phyloP scores from a whole-genome alignment of 1,284 basidiomycete species.

The Trametes versicolor region DNA sequence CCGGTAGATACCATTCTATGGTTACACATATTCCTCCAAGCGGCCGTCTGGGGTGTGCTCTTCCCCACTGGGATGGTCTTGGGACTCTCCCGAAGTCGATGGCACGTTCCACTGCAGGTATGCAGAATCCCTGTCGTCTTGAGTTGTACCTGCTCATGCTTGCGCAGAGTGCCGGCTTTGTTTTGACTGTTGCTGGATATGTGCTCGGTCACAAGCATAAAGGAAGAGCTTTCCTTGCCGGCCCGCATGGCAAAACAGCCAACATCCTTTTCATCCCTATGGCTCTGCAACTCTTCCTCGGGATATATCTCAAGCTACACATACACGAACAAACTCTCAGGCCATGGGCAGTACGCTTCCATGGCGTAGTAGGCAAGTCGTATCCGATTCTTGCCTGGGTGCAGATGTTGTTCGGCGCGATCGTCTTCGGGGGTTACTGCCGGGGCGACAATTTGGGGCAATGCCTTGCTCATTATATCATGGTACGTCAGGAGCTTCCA shows the following conservation, averaged over 20 bases:
- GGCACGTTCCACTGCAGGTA: slow-evolving; percentile 89
- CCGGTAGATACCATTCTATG: slow-evolving; percentile 82
- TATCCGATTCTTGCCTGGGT: slow-evolving; percentile 93
- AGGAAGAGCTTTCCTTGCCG: slow-evolving; percentile 76
- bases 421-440: slow-evolving; percentile 76
- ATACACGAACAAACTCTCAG: slow-evolving; percentile 84
- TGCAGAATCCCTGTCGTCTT: slow-evolving; percentile 27
- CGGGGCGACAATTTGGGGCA: slow-evolving; percentile 77
- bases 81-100: slow-evolving; percentile 80
- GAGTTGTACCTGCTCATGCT: slow-evolving; percentile 5
- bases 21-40: slow-evolving; percentile 84
- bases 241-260: slow-evolving; percentile 78
- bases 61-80: slow-evolving; percentile 92
- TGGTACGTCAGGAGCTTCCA: slow-evolving; percentile 55
- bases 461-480: slow-evolving; percentile 92
- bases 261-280: slow-evolving; percentile 77
- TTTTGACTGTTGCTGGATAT: slow-evolving; percentile 76
- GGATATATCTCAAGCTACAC: slow-evolving; percentile 94
- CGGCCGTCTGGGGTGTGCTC: slow-evolving; percentile 80
- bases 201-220: slow-evolving; percentile 85
- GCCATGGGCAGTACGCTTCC: slow-evolving; percentile 77
- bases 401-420: slow-evolving; percentile 82
- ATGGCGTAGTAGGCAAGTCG: slow-evolving; percentile 85
- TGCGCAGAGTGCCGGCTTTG: slow-evolving; percentile 69
- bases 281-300: slow-evolving; percentile 73